Evolutionary conservation across 495 filamentous ascomycete genomes (phyloP), one percentile per base, ranked within the genome.

Genomic region (Letharia columbiana): DNA sequence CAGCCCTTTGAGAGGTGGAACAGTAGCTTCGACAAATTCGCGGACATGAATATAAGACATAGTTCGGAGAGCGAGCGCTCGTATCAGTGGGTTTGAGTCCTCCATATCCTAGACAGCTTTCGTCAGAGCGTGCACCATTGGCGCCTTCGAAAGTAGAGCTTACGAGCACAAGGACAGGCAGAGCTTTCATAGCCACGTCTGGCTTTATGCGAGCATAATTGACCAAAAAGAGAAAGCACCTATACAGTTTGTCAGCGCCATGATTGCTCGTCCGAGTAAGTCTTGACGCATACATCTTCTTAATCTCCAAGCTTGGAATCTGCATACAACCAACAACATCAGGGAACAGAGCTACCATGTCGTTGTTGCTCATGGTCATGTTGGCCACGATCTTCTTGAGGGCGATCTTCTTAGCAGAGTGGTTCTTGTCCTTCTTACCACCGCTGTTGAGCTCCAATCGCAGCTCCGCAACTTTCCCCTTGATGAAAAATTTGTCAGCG

Each of bases 281-380:
- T 54, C 37, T n/a, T 33, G 9, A 40, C 41, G 72, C 89, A 68
- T 80, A 96, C 94, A 99, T 99, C 82, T 99, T 99, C 84, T 99
- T 99, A 78, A 99, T 97, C 80, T 99, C 94, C 74, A 98, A 78
- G 70, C 88, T 92, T 56, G 88, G 88, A 64, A 98, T 89, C 65
- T 88, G 86, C 94, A 99, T 99, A 80, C 92, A 96, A 61, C 80
- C 86, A 70, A 98, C 87, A 47, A 99, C 87, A 75, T 99, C 94
- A 35, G 95, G 92, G 70, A 99, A 99, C 66, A 99, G 78, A 33
- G 89, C 91, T 62, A 97, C 89, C 94, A 99, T 99, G 76, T 99
- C 94, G 72, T 99, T 99, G 76, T 98, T 99, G 84, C 91, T 96
- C 94, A 98, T 98, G 64, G 94, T 98, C 94, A 99, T 98, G 74